Conservation (phyloP, 2,329 filamentous ascomycete species). For the Zymoseptoria ardabiliae region DNA sequence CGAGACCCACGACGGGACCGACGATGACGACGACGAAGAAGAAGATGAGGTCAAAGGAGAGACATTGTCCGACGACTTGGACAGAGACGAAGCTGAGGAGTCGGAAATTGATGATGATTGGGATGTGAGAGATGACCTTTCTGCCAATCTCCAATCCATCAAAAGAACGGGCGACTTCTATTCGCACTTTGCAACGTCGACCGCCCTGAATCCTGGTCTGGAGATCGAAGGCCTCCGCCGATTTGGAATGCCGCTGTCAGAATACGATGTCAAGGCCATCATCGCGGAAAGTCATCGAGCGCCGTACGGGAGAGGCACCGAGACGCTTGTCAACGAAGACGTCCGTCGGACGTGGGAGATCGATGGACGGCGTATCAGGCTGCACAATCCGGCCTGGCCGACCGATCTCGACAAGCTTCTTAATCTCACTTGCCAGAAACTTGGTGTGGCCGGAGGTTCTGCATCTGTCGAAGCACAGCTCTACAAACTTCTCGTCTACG, state of each 20-base stretch:
- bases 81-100: neutral
- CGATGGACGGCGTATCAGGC: neutral
- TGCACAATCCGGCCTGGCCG: conserved; percentile 21
- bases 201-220: neutral
- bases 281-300: conserved; percentile 19
- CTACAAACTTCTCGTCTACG: conserved; percentile 21
- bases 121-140: neutral
- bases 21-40: no score
- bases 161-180: neutral
- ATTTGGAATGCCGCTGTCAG: conserved; percentile 5
- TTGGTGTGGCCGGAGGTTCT: conserved; percentile 7
- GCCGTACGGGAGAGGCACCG: conserved; percentile 26
- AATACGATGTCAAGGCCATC: conserved; percentile 8
- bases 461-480: conserved; percentile 10
- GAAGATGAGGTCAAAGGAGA: no score
- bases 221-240: neutral
- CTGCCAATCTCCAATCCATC: neutral
- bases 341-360: conserved; percentile 29
- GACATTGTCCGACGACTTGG: neutral
- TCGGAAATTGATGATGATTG: neutral
- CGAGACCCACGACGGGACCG: no score
- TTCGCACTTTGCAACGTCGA: neutral
- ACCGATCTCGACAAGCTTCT: conserved; percentile 13
- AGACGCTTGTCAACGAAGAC: conserved; percentile 26
- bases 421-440: conserved; percentile 4